Evolutionary conservation across 2,329 filamentous ascomycete genomes (phyloP), one percentile per base, ranked within the genome.

Genomic region (Monilinia vaccinii-corymbosi): DNA sequence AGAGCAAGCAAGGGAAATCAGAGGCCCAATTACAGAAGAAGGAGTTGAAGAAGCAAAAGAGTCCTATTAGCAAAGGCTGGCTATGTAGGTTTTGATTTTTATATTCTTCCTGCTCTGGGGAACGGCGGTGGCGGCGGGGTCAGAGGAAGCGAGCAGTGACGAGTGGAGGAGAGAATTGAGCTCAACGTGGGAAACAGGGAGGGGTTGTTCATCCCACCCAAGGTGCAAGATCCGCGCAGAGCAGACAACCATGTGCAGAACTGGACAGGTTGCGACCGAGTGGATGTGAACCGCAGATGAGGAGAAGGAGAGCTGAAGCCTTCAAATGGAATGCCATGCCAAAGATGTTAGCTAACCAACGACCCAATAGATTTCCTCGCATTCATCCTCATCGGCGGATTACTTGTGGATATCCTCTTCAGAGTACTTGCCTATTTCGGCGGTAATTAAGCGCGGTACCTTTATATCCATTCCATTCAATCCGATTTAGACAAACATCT

Each of bases 1-100:
- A 88, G 72, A 77, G 79, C 62, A 88, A 86, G 72, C 87, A 88
- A 74, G 89, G 89, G 75, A 91, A 89, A 77, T 80, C 84, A n/a
- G 80, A 84, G 61, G 76, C 76, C 28, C 80, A 84, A 64, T 73
- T 86, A 67, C 86, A 86, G 79, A 82, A 85, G 77, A 78, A 81
- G 69, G 68, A 74, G 61, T 64, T 73, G 60, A 68, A 69, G 60
- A 72, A 71, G 58, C 50, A 53, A 18, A 72, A 72, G 66, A 80
- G 82, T 60, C 80, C 84, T 65, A 81, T 88, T 70, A 85, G 84
- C 34, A 77, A 80, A n/a, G 70, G 86, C 64, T 85, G 82, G 82
- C 73, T 88, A 38, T 76, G 85, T 87, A 77, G 65, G 77, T 75
- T n/a, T 16, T 21, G 13, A 60, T 36, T 48, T 32, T 31, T 55